These are phyloP conservation scores for Mycena sanguinolenta DNA, from an alignment of 768 basidiomycete genomes.

Conservation along the genomic window DNA sequence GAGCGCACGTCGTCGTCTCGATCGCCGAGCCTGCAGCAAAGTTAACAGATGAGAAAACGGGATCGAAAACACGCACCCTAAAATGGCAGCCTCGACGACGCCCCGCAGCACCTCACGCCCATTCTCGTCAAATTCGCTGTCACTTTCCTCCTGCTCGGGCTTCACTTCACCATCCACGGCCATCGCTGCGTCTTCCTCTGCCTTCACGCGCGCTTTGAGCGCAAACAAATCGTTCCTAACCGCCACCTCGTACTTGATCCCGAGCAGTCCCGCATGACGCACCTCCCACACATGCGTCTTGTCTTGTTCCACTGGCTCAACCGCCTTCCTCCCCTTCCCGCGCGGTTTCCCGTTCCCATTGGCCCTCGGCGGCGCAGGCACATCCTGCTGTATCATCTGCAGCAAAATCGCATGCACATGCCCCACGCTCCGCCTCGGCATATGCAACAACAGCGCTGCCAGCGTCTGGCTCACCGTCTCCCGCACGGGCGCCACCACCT, in stretches of 20 bases:
- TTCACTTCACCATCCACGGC: constrained; percentile 32
- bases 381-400: constrained; percentile 95
- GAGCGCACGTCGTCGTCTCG: constrained; percentile 96
- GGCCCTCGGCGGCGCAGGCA: constrained; percentile 57
- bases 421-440: constrained; percentile 83
- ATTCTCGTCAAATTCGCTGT: constrained; percentile 50
- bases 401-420: constrained; percentile 88
- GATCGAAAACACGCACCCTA: constrained; percentile 73
- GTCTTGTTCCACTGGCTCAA: constrained; percentile 47
- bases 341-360: constrained; percentile 42
- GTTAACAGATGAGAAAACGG: constrained; percentile 10
- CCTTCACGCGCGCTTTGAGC: constrained; percentile 39
- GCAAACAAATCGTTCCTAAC: constrained; percentile 89
- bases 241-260: constrained; percentile 98
- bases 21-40: constrained; percentile 79
- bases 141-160: constrained; percentile 41
- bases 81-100: constrained; percentile 90
- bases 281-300: constrained; percentile 92
- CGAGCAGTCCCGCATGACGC: constrained; percentile 95
- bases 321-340: constrained; percentile 5
- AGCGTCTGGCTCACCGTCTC: constrained; percentile 96
- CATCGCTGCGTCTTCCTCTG: constrained; percentile 22
- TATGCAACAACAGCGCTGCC: constrained; percentile 88
- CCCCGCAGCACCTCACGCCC: constrained; percentile 77
- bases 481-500: constrained; percentile 96